Percentiles rank a stretch among this genome's conserved stretches.
Conservation (phyloP, 176 grass and related monocot species). For the Aegilops umbellulata region DNA sequence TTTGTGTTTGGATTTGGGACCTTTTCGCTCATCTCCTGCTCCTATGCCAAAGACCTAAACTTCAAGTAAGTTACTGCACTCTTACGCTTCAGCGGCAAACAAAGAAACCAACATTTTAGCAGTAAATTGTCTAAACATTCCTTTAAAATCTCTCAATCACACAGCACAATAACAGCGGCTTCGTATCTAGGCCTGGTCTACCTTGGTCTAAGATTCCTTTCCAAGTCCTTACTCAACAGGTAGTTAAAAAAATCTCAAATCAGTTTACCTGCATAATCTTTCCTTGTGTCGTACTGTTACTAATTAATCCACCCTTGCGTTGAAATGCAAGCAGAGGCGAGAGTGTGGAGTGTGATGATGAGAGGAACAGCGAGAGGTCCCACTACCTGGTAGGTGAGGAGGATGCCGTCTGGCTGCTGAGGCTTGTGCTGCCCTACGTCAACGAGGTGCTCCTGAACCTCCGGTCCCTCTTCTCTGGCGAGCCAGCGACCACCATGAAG, state of each 20-base stretch:
- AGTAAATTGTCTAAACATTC: not conserved
- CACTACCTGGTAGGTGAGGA: conserved; percentile 81
- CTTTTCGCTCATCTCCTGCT: conserved; percentile 83
- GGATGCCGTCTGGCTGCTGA: conserved; percentile 90
- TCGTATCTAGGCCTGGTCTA: conserved; percentile 89
- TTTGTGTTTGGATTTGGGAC: conserved; percentile 91
- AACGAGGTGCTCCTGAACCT: conserved; percentile 84
- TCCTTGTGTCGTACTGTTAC: not conserved
- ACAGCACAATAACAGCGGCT: conserved; percentile 71
- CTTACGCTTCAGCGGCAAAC: not conserved
- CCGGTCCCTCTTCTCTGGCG: conserved; percentile 77
- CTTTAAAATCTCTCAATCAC: not conserved
- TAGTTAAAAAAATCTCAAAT: not conserved
- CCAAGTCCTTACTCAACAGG: conserved; percentile 85
- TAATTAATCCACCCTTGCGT: not conserved
- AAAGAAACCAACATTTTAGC: not conserved
- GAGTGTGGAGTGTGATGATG: conserved; percentile 47
- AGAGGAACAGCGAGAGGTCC: conserved; percentile 21
- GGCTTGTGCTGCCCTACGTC: conserved; percentile 73
- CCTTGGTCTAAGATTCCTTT: conserved; percentile 71
- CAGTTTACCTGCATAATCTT: not conserved
- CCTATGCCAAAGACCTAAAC: conserved; percentile 80
- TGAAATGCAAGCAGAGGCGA: conserved; percentile 47
- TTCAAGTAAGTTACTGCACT: conserved; percentile 55
- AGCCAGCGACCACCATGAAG: conserved; percentile 94